Conservation (phyloP, 2,329 filamentous ascomycete genomes). For the Aspergillus sp. region DNA sequence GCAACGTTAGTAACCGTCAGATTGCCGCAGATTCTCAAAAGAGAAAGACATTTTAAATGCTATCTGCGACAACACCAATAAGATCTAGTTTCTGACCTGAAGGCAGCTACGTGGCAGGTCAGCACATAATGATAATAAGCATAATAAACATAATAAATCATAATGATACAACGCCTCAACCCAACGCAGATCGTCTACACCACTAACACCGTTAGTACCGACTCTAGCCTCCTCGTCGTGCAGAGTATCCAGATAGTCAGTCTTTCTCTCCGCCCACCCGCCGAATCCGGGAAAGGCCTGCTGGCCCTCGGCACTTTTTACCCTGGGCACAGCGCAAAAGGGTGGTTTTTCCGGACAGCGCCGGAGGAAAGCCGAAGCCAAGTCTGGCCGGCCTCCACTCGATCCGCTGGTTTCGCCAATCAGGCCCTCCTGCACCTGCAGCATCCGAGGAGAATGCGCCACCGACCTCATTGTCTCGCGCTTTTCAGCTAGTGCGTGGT, state of each 20-base stretch:
- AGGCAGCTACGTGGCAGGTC: slow-evolving; percentile 5
- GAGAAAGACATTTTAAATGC: no score
- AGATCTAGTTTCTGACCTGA: no score
- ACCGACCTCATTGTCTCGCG: slow-evolving; percentile 25
- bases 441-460: slow-evolving; percentile 14
- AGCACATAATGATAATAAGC: no score
- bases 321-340: slow-evolving; percentile 6
- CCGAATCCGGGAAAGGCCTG: slow-evolving; percentile 13
- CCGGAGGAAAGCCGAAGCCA: slow-evolving; percentile 21
- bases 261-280: slow-evolving; percentile 2
- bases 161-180: not conserved
- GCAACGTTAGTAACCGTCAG: no score
- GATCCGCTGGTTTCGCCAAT: slow-evolving; percentile 2
- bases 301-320: slow-evolving; percentile 20
- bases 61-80: not conserved
- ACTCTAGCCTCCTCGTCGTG: not conserved
- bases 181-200: slow-evolving; percentile 17
- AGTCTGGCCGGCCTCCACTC: slow-evolving; percentile 3
- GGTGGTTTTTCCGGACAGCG: slow-evolving; percentile 22
- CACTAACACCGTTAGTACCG: not conserved
- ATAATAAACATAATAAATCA: no score
- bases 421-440: not conserved
- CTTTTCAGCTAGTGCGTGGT: slow-evolving; percentile 7
- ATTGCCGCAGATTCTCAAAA: no score
- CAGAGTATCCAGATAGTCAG: no score